Evolutionary conservation across 306 rosid genomes (phyloP), one percentile per base, ranked within the genome.

Genomic region (Adenanthera pavonina): DNA sequence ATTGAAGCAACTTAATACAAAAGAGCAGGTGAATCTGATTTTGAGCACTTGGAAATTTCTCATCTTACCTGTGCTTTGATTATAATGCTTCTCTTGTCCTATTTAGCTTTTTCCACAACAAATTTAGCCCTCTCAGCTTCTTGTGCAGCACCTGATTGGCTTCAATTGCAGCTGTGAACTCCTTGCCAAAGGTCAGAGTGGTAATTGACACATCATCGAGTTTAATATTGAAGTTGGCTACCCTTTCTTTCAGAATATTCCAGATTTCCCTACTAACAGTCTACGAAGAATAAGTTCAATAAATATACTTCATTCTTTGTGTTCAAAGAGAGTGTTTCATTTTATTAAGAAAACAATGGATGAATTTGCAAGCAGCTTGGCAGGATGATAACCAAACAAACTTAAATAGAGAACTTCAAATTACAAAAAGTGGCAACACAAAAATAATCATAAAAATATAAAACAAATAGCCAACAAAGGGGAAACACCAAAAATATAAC

Each of bases 181-280:
- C n/a, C n/a, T n/a, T n/a, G 97, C 94, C n/a, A n/a, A n/a, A n/a
- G n/a, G n/a, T 89, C 85, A 95, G 82, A 76, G 67, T 77, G 30
- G 94, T 91, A 54, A 95, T 95, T 13, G 98, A 95, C 52, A 92
- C 97, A 85, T 95, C 97, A 76, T 95, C 98, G 72, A 95, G 91
- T 72, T 91, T 94, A 66, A 95, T 86, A 35, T 92, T 88, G 88
- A 95, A 95, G 84, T 91, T 85, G 47, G 92, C 84, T 20, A 94
- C 98, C 70, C 94, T 91, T 78, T 86, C 97, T 41, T 92, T 90
- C 85, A 95, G 82, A 80, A 89, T 70, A 86, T 89, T 90, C 78
- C 94, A 86, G 47, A 91, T n/a, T n/a, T n/a, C n/a, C n/a, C n/a
- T n/a, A n/a, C n/a, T n/a, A n/a, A n/a, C n/a, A n/a, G n/a, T n/a